Evolutionary conservation across 1,284 basidiomycete species (phyloP).

Genomic region (Austroboletus rostrupii): DNA sequence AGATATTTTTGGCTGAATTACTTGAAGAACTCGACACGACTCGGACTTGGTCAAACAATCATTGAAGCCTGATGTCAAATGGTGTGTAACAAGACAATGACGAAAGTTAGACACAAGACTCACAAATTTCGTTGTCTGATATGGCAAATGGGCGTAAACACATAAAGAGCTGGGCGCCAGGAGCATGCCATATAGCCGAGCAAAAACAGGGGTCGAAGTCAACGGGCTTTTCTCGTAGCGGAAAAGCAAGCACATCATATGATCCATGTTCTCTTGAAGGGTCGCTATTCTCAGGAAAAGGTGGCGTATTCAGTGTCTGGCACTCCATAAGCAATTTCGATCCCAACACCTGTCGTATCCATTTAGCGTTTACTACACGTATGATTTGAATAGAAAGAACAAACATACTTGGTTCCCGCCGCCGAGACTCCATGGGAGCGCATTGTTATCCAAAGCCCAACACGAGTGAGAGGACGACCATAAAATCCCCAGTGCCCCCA

Average conservation of each 20-base stretch:
- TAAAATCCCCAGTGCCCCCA: not conserved
- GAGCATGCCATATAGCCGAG: conserved; percentile 15
- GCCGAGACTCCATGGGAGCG: not conserved
- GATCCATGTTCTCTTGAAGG: not conserved
- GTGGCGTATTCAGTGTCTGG: conserved; percentile 6
- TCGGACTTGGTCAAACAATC: conserved; percentile 1
- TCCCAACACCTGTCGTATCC: not conserved
- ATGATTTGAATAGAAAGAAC: not conserved
- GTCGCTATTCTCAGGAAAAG: not conserved
- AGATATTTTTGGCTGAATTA: conserved; percentile 4
- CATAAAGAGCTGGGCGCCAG: conserved; percentile 13
- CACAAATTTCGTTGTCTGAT: conserved; percentile 12
- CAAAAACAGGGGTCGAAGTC: conserved; percentile 3
- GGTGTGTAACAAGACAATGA: not conserved
- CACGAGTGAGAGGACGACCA: conserved; percentile 5
- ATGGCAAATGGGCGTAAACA: conserved; percentile 8
- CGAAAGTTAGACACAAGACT: not conserved
- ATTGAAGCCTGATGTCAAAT: conserved; percentile 4
- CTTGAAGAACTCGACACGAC: not conserved
- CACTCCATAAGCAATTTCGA: conserved; percentile 12
- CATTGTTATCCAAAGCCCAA: not conserved
- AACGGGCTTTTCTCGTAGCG: conserved; percentile 5
- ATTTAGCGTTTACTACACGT: conserved; percentile 1
- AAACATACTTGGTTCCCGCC: conserved; percentile 5
- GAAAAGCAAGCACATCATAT: conserved; percentile 13